Evolutionary conservation across 441 rosid genomes (phyloP), one percentile per base, ranked within the genome.

Genomic region (Euphorbia schlechtendalii): DNA sequence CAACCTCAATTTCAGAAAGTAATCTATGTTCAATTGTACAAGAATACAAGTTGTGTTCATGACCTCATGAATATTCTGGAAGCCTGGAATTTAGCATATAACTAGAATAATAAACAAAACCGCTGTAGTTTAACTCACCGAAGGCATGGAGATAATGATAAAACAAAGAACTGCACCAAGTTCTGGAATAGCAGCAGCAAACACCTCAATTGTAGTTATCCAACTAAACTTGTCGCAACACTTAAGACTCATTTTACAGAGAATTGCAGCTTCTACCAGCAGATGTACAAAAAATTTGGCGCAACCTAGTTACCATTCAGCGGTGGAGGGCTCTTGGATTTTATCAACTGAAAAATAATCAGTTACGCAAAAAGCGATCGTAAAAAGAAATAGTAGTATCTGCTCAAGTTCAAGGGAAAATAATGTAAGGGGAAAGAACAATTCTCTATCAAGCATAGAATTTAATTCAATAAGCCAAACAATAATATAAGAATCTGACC

Each of bases 311-410:
- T 87, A 72, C 79, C 75, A 68, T 67, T 80, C 71, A 46, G 81
- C 78, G 82, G 46, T 21, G 77, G 64, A 63, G 72, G 76, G 67
- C 65, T 71, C 80, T 80, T 83, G 30, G 60, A 82, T 81, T 76
- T 86, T 57, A 79, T 80, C 71, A 86, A 75, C 95, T 86, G 86
- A 73, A 63, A 67, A 67, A 17, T 18, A 45, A 9, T 59, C 18
- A 21, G 41, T 62, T 70, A 62, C 27, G 72, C 46, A 60, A 63
- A 66, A 66, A 38, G 59, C 41, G 57, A 30, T 58, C 27, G 38
- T 21, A 32, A 48, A 68, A 69, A 49, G 28, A 46, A 70, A 64
- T 45, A n/a, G 57, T 17, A 65, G 32, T 56, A 43, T 55, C 38
- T 13, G 34, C 3, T 6, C 6, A 3, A 2, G 34, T 9, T 22